Evolutionary conservation across 2,329 filamentous ascomycete genomes (phyloP).

Genomic region (Colletotrichum horii): DNA sequence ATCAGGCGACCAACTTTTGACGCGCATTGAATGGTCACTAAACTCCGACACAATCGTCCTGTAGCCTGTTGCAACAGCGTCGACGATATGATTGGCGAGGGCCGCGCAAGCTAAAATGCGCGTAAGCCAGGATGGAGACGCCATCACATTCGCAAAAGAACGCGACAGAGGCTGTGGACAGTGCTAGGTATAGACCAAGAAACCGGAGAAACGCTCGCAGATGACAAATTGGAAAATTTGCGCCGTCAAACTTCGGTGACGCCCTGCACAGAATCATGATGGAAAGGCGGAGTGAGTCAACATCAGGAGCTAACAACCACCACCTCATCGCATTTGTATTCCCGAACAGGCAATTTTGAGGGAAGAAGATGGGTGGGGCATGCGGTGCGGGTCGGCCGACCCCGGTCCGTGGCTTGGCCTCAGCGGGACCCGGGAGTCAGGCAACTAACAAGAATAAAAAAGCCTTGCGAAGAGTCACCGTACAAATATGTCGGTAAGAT

Average conservation of each 20-base stretch:
- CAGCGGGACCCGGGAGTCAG: neutral
- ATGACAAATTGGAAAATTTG: neutral
- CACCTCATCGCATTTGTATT: neutral
- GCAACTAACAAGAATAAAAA: neutral
- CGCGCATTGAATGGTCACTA: neutral
- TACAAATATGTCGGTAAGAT: neutral
- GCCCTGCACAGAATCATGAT: neutral
- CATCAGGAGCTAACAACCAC: neutral
- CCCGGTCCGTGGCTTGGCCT: neutral
- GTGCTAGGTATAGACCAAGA: neutral
- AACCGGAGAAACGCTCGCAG: neutral
- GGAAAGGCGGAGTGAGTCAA: neutral
- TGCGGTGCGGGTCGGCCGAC: neutral
- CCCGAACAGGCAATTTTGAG: neutral
- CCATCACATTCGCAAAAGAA: neutral
- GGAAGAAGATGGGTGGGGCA: neutral
- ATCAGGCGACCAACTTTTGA: constrained; percentile 2
- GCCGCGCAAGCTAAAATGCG: neutral
- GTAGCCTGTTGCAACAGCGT: neutral
- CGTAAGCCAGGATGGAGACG: neutral
- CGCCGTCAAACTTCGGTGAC: neutral
- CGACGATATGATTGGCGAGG: neutral
- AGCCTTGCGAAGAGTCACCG: neutral
- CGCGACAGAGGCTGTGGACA: neutral
- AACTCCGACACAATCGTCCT: neutral